Conservation (phyloP, 345 rosid species). For the Bruguiera sexangula region DNA sequence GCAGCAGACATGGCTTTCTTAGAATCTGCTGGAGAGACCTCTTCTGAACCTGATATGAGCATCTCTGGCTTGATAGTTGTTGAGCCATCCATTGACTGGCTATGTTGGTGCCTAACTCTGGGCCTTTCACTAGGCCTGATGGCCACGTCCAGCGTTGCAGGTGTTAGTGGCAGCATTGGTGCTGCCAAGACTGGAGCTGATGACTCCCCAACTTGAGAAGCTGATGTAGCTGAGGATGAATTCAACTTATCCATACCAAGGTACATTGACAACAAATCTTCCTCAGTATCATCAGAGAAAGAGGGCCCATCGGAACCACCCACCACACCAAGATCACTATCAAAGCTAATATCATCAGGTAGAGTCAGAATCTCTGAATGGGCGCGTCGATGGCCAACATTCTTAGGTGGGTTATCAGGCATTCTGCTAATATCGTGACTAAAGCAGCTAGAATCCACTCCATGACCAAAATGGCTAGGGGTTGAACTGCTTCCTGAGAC, state of each 20-base stretch:
- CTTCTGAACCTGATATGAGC: slow-evolving; percentile 72
- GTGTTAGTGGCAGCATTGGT: slow-evolving; percentile 15
- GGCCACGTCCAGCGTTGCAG: slow-evolving; percentile 30
- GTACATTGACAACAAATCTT: slow-evolving; percentile 72
- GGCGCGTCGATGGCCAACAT: slow-evolving; percentile 87
- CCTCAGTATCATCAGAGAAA: slow-evolving; percentile 81
- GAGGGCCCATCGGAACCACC: slow-evolving; percentile 73
- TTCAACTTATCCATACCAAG: slow-evolving; percentile 90
- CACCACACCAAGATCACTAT: slow-evolving; percentile 80
- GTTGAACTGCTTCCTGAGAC: slow-evolving; percentile 42
- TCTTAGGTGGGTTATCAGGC: slow-evolving; percentile 82
- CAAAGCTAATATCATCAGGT: slow-evolving; percentile 88
- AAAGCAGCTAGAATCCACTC: slow-evolving; percentile 47
- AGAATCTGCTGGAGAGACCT: slow-evolving; percentile 44
- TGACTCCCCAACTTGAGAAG: slow-evolving; percentile 60
- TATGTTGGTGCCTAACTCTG: slow-evolving; percentile 85
- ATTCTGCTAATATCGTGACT: slow-evolving; percentile 81
- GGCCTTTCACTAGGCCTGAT: slow-evolving; percentile 59
- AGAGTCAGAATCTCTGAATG: slow-evolving; percentile 90
- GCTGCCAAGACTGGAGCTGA: slow-evolving; percentile 23
- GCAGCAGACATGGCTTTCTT: slow-evolving; percentile 89
- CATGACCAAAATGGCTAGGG: slow-evolving; percentile 37
- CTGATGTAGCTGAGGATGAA: slow-evolving; percentile 63
- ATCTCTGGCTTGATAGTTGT: slow-evolving; percentile 70
- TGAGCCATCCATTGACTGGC: slow-evolving; percentile 92